Percentiles rank a stretch among this genome's conserved stretches.
These are phyloP conservation scores for Rubia yunnanensis DNA, from an alignment of 257 asterid species.

Conservation along the genomic window DNA sequence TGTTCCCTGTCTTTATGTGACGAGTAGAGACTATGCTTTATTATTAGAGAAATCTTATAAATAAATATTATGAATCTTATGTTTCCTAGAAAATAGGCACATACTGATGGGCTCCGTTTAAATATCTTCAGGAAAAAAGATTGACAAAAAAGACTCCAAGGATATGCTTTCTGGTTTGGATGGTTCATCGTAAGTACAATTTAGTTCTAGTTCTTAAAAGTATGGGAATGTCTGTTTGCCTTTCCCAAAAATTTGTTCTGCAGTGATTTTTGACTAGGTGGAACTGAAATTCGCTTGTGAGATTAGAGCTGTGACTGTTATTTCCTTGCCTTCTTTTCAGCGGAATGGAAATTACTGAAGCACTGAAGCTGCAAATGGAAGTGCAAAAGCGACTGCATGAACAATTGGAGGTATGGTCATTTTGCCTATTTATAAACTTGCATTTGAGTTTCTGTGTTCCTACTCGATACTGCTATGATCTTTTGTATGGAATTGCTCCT, in stretches of 20 bases:
- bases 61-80: neutral
- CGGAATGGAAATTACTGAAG: constrained; percentile 91
- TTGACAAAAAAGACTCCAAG: constrained; percentile 75
- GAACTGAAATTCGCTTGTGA: neutral
- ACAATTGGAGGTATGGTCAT: constrained; percentile 74
- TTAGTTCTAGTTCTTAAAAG: constrained; percentile 9
- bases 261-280: neutral
- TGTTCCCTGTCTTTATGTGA: constrained; percentile 6
- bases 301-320: neutral
- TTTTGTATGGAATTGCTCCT: neutral
- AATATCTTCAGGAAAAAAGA: constrained; percentile 52
- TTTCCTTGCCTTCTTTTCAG: constrained; percentile 26
- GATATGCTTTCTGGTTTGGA: constrained; percentile 72
- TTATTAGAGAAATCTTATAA: neutral
- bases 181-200: constrained; percentile 81
- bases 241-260: neutral
- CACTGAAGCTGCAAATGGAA: constrained; percentile 99
- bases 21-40: neutral
- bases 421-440: neutral
- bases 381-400: constrained; percentile 97
- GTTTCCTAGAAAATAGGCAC: constrained; percentile 5
- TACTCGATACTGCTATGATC: neutral
- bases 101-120: constrained; percentile 14
- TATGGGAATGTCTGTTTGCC: constrained; percentile 5
- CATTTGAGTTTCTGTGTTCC: neutral